A percentile compares a stretch with the other conserved stretches of the same genome.
Conservation (phyloP, 768 basidiomycete species). For the Mycena maculata region DNA sequence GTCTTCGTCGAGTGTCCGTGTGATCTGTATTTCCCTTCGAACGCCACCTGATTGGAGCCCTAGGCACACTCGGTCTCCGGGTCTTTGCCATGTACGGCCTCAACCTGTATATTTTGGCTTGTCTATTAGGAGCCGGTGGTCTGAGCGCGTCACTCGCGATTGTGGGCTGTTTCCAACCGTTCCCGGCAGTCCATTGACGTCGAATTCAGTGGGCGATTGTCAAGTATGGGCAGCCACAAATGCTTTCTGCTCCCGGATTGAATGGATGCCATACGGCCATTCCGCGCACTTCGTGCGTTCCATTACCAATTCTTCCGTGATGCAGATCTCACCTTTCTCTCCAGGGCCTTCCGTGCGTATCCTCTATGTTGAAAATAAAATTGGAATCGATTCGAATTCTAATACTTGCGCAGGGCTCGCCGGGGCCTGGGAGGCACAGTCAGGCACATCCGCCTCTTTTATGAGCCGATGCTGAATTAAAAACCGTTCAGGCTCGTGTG, state of each 20-base stretch:
- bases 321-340: background rate
- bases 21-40: background rate
- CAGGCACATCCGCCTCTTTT: background rate
- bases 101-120: slow-evolving; percentile 18
- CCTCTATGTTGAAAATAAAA: background rate
- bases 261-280: slow-evolving; percentile 20
- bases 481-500: slow-evolving; percentile 15
- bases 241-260: slow-evolving; percentile 19
- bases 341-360: slow-evolving; percentile 17
- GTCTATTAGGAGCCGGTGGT: background rate
- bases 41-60: background rate
- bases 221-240: slow-evolving; percentile 14
- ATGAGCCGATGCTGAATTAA: background rate
- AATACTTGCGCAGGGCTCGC: slow-evolving; percentile 15
- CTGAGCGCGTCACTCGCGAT: slow-evolving; percentile 18
- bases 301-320: background rate
- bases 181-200: background rate
- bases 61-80: slow-evolving; percentile 11
- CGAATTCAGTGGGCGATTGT: slow-evolving; percentile 17
- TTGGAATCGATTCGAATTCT: background rate
- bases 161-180: background rate
- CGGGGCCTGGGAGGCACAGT: slow-evolving; percentile 26
- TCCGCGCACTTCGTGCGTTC: slow-evolving; percentile 8
- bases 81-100: slow-evolving; percentile 29
- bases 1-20: slow-evolving; percentile 22